phyloP scores from a whole-genome alignment of 2,329 filamentous ascomycete species.

The Lasiodiplodia sp. region DNA sequence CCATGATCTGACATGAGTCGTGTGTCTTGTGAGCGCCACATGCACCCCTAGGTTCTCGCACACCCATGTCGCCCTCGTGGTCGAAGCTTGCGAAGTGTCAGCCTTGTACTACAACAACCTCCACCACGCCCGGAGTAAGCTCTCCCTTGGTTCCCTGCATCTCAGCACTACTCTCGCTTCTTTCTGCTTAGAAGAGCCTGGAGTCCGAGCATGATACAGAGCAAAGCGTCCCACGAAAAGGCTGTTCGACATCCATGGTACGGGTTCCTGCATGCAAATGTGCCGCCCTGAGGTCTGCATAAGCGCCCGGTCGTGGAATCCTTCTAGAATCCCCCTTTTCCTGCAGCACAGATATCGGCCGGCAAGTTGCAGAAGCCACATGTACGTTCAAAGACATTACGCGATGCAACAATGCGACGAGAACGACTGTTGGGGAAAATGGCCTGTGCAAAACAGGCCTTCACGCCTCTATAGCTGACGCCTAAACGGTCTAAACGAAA shows the following conservation, averaged over 20 bases:
- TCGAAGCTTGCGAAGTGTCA: constrained; percentile 9
- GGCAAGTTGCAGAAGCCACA: background rate
- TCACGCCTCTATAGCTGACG: constrained; percentile 3
- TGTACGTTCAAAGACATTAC: background rate
- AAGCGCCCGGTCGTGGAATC: constrained; percentile 23
- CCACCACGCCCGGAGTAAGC: background rate
- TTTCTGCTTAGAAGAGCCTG: background rate
- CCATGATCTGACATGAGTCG: constrained; percentile 1
- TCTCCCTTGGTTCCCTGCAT: background rate
- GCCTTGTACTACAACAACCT: constrained; percentile 14
- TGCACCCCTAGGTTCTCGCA: background rate
- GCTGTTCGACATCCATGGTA: background rate
- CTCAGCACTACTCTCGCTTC: background rate
- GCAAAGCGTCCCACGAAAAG: background rate
- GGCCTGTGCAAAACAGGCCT: background rate
- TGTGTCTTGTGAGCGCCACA: constrained; percentile 1
- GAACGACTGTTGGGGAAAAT: background rate
- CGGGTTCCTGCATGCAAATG: constrained; percentile 23
- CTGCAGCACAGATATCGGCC: background rate
- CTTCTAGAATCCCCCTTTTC: constrained; percentile 7
- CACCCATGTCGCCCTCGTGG: background rate
- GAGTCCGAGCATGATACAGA: background rate
- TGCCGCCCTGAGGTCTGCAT: background rate
- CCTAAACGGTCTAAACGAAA: constrained; percentile 7
- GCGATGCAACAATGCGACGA: background rate